Conservation (phyloP, 805 yeast species). For the Metschnikowia santaceciliae region DNA sequence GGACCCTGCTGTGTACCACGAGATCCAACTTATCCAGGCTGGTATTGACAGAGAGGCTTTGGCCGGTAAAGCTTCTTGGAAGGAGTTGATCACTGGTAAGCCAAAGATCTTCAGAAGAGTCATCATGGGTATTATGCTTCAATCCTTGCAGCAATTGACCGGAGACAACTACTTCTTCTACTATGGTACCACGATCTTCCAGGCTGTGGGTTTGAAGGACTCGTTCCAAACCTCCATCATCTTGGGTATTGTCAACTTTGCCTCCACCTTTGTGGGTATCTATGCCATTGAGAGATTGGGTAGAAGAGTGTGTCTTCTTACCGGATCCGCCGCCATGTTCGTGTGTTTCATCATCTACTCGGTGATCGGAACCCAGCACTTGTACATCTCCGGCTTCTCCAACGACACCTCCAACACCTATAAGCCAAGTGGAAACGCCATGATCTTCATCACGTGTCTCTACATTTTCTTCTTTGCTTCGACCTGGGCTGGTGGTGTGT, state of each 20-base stretch:
- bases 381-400: constrained; percentile 37
- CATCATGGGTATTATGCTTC: constrained; percentile 50
- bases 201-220: constrained; percentile 46
- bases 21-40: constrained; percentile 50
- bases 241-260: constrained; percentile 51
- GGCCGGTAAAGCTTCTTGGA: constrained; percentile 68
- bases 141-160: constrained; percentile 49
- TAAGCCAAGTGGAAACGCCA: constrained; percentile 52
- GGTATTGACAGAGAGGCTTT: constrained; percentile 57
- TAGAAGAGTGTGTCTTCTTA: constrained; percentile 46
- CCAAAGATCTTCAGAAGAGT: constrained; percentile 59
- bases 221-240: constrained; percentile 52
- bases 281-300: constrained; percentile 49
- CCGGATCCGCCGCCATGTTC: constrained; percentile 51
- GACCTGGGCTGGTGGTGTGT: constrained; percentile 70
- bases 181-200: constrained; percentile 54
- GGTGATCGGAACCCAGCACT: constrained; percentile 50
- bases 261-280: constrained; percentile 51
- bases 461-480: constrained; percentile 64
- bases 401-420: constrained; percentile 28
- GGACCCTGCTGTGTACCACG: constrained; percentile 50
- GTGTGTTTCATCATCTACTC: constrained; percentile 56
- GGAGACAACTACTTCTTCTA: constrained; percentile 63
- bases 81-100: constrained; percentile 56
- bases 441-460: constrained; percentile 62